phyloP scores from a whole-genome alignment of 305 asterid species.

The Lippia alba region DNA sequence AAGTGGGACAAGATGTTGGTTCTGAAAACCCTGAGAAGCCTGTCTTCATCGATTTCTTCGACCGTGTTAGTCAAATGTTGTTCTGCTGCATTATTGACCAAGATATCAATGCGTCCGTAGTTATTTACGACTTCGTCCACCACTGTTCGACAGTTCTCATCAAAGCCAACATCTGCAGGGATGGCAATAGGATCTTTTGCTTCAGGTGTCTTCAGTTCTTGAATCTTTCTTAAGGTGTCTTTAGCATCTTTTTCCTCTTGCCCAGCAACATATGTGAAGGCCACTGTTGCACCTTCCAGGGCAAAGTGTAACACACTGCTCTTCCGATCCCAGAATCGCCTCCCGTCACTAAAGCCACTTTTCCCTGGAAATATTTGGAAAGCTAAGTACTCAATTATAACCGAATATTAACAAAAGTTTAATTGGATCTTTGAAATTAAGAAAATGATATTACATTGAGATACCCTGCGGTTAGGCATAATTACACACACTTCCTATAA shows the following conservation, averaged over 20 bases:
- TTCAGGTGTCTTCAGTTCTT: constrained; percentile 51
- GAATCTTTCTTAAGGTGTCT: constrained; percentile 58
- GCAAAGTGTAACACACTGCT: constrained; percentile 73
- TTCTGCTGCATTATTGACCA: constrained; percentile 84
- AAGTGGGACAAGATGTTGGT: constrained; percentile 74
- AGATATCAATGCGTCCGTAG: constrained; percentile 64
- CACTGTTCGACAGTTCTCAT: constrained; percentile 70
- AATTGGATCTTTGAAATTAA: too few relatives aligned
- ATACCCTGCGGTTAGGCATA: too few relatives aligned
- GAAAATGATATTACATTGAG: too few relatives aligned
- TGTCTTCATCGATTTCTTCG: constrained; percentile 73
- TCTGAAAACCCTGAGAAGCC: constrained; percentile 79
- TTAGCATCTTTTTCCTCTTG: constrained; percentile 76
- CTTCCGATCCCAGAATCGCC: constrained; percentile 90
- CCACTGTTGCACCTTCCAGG: constrained; percentile 81
- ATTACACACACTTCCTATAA: too few relatives aligned
- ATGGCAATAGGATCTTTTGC: constrained; percentile 72
- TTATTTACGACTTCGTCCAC: constrained; percentile 64
- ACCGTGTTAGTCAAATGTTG: constrained; percentile 56
- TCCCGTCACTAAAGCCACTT: constrained; percentile 74
- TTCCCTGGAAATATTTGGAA: constrained; percentile 47
- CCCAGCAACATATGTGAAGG: constrained; percentile 75
- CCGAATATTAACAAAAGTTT: too few relatives aligned
- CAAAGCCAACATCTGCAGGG: constrained; percentile 71
- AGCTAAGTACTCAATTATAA: background rate